phyloP scores from a whole-genome alignment of 257 asterid species.

The Solanum piurae region DNA sequence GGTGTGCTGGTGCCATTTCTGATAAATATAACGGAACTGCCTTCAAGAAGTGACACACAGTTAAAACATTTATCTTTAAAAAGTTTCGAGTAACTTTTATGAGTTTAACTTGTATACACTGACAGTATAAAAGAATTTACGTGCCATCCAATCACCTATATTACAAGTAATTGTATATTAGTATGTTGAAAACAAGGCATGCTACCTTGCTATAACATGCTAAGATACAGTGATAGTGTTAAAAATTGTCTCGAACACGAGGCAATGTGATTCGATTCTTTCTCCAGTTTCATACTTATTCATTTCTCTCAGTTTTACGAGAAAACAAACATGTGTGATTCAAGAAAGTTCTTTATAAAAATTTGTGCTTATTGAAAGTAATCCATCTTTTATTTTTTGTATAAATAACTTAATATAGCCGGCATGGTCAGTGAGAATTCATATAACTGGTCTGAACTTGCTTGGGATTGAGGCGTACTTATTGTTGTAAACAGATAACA shows the following conservation, averaged over 20 bases:
- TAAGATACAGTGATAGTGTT: not conserved
- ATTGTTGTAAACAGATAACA: not conserved
- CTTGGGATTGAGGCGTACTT: not conserved
- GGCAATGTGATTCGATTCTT: not conserved
- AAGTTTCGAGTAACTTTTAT: not conserved
- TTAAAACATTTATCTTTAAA: not conserved
- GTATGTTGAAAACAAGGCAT: not conserved
- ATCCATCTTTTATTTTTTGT: not conserved
- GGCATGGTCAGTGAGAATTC: not conserved
- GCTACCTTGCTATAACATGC: not conserved
- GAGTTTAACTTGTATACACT: not conserved
- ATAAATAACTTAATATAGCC: not conserved
- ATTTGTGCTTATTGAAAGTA: not conserved
- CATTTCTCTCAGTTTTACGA: not conserved
- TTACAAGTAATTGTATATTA: not conserved
- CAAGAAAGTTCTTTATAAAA: not conserved
- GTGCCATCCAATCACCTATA: not conserved
- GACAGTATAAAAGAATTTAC: not conserved
- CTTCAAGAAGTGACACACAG: constrained; percentile 18
- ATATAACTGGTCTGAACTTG: not conserved
- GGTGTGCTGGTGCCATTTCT: constrained; percentile 91
- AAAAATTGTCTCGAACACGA: not conserved
- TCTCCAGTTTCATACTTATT: not conserved
- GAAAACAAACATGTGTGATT: not conserved
- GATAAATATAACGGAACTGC: constrained; percentile 79